phyloP scores from a whole-genome alignment of 768 basidiomycete species.

The Rossbeevera mucosa region DNA sequence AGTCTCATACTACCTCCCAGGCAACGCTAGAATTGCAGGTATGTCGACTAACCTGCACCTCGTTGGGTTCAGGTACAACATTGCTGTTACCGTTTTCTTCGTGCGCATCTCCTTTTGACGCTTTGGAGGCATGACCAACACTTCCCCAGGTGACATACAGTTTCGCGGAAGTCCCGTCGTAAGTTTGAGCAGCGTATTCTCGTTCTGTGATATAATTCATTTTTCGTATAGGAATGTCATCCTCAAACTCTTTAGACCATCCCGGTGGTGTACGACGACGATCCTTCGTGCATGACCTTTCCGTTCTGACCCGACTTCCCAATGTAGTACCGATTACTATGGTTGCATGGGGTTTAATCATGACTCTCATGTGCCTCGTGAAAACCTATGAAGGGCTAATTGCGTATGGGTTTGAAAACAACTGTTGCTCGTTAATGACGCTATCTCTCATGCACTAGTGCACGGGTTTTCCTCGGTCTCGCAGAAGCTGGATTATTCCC shows the following conservation, averaged over 20 bases:
- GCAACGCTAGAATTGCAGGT: conserved; percentile 43
- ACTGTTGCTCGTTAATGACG: not conserved
- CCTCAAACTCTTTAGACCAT: conserved; percentile 33
- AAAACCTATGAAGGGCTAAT: conserved; percentile 30
- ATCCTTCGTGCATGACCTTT: not conserved
- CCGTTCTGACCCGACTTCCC: conserved; percentile 5
- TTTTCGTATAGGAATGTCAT: conserved; percentile 32
- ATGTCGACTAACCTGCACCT: conserved; percentile 37
- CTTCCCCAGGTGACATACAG: conserved; percentile 32
- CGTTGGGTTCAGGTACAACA: conserved; percentile 33
- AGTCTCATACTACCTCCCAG: conserved; percentile 18
- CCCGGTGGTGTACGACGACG: conserved; percentile 31
- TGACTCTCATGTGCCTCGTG: conserved; percentile 37
- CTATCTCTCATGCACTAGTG: conserved; percentile 19
- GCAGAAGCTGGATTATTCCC: conserved; percentile 45
- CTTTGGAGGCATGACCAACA: not conserved
- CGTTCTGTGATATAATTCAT: conserved; percentile 4
- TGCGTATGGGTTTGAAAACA: conserved; percentile 21
- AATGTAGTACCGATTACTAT: conserved; percentile 37
- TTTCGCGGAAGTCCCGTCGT: conserved; percentile 38
- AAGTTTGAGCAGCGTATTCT: conserved; percentile 6
- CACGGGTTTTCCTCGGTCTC: conserved; percentile 42
- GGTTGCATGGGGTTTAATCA: conserved; percentile 38
- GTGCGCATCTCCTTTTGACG: conserved; percentile 11
- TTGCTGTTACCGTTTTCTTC: conserved; percentile 38